These are phyloP conservation scores for Plasmodium vinckei DNA, from an alignment of 169 alveolate species.

Conservation along the genomic window DNA sequence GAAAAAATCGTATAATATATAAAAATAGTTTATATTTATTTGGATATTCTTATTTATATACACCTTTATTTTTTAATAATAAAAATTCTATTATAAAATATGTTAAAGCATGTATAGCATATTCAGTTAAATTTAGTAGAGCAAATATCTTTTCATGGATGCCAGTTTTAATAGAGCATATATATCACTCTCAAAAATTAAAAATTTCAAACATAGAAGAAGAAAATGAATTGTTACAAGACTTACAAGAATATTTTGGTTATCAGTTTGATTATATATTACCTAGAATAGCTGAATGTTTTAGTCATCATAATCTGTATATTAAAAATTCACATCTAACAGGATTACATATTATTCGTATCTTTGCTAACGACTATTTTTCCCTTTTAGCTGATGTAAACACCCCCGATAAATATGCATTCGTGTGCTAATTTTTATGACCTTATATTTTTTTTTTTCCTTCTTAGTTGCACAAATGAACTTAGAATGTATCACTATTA, in stretches of 20 bases:
- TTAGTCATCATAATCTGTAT: constrained; percentile 44
- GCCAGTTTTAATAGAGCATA: constrained; percentile 71
- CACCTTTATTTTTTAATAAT: constrained; percentile 61
- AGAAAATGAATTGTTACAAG: constrained; percentile 58
- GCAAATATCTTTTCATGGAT: constrained; percentile 56
- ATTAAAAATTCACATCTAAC: constrained; percentile 46
- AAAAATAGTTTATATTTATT: constrained; percentile 50
- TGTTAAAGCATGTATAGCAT: constrained; percentile 71
- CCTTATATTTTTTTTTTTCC: no score
- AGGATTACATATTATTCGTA: constrained; percentile 43
- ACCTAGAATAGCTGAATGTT: constrained; percentile 66
- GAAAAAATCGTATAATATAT: constrained; percentile 61
- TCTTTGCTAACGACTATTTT: constrained; percentile 57
- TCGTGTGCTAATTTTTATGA: no score
- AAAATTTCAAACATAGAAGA: constrained; percentile 29
- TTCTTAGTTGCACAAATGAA: no score
- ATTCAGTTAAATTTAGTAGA: constrained; percentile 61
- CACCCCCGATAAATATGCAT: no score
- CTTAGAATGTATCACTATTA: background rate
- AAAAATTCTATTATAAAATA: constrained; percentile 62
- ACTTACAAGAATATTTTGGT: constrained; percentile 56
- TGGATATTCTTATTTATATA: constrained; percentile 60
- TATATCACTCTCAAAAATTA: constrained; percentile 50
- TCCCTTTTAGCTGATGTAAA: constrained; percentile 68
- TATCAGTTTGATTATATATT: constrained; percentile 49